Base-by-base conservation (phyloP, 768 basidiomycete species). In the Kwoniella sp. region DNA sequence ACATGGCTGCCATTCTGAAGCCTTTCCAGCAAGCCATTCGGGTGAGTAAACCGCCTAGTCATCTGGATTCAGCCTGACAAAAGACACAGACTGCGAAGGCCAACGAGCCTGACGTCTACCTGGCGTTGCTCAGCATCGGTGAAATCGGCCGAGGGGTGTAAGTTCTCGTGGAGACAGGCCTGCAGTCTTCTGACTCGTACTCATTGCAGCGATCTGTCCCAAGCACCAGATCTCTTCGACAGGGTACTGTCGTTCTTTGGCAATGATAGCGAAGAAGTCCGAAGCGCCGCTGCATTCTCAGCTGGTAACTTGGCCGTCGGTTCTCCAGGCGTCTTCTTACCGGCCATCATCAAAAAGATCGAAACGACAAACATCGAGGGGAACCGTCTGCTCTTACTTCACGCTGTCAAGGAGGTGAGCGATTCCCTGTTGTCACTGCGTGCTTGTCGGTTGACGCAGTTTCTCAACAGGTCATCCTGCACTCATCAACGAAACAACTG, bases 281-380 rank as follows among this genome's bases (percentile, higher is more conserved):
- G 90, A 38, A 82, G 87, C 28, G 89, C 92, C 29, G 92, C 93
- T 29, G 89, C 95, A 0, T 96, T 96, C 64, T 89, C 95, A 44
- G 88, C 88, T 28, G 89, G 89, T 85, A 98, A 96, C 70, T 88
- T 99, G 43, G 88, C 92, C 11, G 92, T 96, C 33, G 95, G 95
- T 4, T 93, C 89, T 64, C 78, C 92, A 20, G 82, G 83, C 11
- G 82, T 84, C 64, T 95, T 90, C 81, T 79, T 98, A 3, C 89
- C 90, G 23, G 79, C 79, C 5, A 86, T 98, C 58, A 81, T 95
- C 60, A 84, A 84, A 62, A 80, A 88, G 60, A 70, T 77, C 54
- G 63, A 67, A 12, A 46, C 59, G 0, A 61, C 63, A 3, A 28
- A 37, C 79, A 86, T 37, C 80, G 88, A 74, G 80, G 43, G 77